Base-by-base conservation (phyloP, 202 grass and related monocot genomes). In the Panicum virgatum region DNA sequence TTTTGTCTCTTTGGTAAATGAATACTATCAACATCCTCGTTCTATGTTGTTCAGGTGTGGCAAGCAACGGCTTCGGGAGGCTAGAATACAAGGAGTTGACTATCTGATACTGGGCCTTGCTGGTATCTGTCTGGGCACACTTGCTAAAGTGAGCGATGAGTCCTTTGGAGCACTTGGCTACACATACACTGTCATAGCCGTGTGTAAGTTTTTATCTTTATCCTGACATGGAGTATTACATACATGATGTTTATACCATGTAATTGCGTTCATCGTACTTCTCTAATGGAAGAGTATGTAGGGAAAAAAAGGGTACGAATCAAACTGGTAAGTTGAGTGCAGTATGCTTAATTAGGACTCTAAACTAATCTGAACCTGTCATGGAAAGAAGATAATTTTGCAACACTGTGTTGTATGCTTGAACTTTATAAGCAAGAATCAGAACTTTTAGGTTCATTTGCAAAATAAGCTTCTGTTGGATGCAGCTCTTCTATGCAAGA, bases 71-170 rank as follows among this genome's bases (percentile, higher is more conserved):
- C 88, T 94, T 53, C 85, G 94, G 44, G 94, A 97, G 86, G 89
- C 94, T 76, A 87, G 94, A 81, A 92, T 97, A 83, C 94, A 92
- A 89, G 94, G 94, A 46, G 94, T 97, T 12, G 94, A 97, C 83
- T 97, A 85, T 85, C 53, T 94, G 60, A 94, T 97, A 65, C 53
- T 97, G 18, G 87, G 94, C 22, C 87, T 97, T 59, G 89, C 91
- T 68, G 91, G 91, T 65, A 89, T 97, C 40, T 97, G 94, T 80
- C 70, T 97, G n/a, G 94, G 94, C 23, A 97, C 94, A 75, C 81
- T 97, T 48, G 94, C 94, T 47, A 97, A 97, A 94, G 91, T 97
- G 73, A 94, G 94, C 29, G 94, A 97, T 62, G 91, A 97, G 71
- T 86, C 91, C 27, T 97, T 97, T 74, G 94, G 91, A 34, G 89